Evolutionary conservation across 257 asterid species (phyloP).

Genomic region (Knoxia roxburghii): DNA sequence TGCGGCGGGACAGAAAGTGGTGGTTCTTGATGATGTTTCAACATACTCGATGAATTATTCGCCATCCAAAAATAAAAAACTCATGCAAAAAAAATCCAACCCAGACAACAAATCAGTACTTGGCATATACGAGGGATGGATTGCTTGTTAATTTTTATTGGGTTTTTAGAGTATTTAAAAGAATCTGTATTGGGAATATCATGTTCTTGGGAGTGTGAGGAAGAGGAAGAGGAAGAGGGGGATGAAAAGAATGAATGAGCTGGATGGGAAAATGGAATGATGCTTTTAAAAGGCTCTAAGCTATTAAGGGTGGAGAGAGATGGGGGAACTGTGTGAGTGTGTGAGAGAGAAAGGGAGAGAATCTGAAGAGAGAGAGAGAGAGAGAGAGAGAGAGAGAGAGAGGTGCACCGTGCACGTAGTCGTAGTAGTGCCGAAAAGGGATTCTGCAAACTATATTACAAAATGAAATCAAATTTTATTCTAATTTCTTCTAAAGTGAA

Average conservation of each 20-base stretch:
- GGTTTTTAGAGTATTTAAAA: not conserved
- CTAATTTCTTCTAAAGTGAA: too few relatives aligned
- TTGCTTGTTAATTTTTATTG: not conserved
- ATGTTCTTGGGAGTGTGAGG: not conserved
- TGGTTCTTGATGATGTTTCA: slow-evolving; percentile 10
- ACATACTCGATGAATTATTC: slow-evolving; percentile 8
- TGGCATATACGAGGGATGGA: not conserved
- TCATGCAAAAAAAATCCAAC: slow-evolving; percentile 2
- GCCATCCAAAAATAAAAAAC: slow-evolving; percentile 8
- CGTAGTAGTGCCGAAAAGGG: slow-evolving; percentile 3
- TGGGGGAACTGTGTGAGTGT: not conserved
- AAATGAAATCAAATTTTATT: not conserved
- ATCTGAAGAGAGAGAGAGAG: slow-evolving; percentile 3
- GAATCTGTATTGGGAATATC: slow-evolving; percentile 4
- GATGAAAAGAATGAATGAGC: not conserved
- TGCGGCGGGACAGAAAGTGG: not conserved
- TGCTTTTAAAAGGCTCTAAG: not conserved
- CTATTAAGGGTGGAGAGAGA: slow-evolving; percentile 5
- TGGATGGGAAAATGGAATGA: slow-evolving; percentile 4
- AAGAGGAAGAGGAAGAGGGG: too few relatives aligned
- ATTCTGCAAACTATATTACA: slow-evolving; percentile 2
- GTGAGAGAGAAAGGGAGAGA: slow-evolving; percentile 16
- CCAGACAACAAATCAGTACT: not conserved
- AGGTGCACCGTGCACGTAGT: slow-evolving; percentile 5
- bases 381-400: slow-evolving; percentile 6